Base-by-base conservation (phyloP, 768 basidiomycete species). In the Clavaria fumosa region DNA sequence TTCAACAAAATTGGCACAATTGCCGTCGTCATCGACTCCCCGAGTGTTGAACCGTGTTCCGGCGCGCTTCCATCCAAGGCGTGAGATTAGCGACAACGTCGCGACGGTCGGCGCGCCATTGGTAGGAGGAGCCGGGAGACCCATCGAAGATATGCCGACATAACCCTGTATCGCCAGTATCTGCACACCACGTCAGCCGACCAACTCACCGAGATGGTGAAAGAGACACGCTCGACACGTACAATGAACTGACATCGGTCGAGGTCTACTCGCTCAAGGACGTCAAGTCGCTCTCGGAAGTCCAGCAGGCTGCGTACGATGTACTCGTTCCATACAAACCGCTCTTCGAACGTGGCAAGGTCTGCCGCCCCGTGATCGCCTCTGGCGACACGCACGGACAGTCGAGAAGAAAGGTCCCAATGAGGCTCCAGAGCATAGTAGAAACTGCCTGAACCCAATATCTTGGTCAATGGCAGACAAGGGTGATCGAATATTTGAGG, bases 41-140 rank as follows among this genome's bases (percentile, higher is more conserved):
- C 93, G 72, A 9, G 90, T 90, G 54, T 95, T 96, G 62, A 97
- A 99, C 26, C 95, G 74, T 14, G 95, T 96, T 3, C 95, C 95
- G 18, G 95, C 91, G 45, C 93, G 70, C 59, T 88, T 91, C 78
- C 85, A 91, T 7, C 90, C 80, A 4, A 97, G 66, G 27, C 95
- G 67, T 9, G 83, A 88, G 35, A 96, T 80, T 40, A 99, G 59
- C 3, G 78, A 72, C 15, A 95, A 55, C 1, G 82, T 83, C 3
- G 73, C 81, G 41, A 84, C 64, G 14, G 68, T 66, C 5, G 78
- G 86, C 22, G 70, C 56, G n/a, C 75, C 78, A 55, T 74, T 69
- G 22, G 73, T 75, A 15, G 82, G 83, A 12, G 75, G 82, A 15
- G 74, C 77, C 34, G 77, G 79, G 14, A 80, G 62, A 5, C 81